A percentile compares a stretch with the other conserved stretches of the same genome.
phyloP scores from a whole-genome alignment of 2,329 filamentous ascomycete genomes.

The Penicillium brasilianum region DNA sequence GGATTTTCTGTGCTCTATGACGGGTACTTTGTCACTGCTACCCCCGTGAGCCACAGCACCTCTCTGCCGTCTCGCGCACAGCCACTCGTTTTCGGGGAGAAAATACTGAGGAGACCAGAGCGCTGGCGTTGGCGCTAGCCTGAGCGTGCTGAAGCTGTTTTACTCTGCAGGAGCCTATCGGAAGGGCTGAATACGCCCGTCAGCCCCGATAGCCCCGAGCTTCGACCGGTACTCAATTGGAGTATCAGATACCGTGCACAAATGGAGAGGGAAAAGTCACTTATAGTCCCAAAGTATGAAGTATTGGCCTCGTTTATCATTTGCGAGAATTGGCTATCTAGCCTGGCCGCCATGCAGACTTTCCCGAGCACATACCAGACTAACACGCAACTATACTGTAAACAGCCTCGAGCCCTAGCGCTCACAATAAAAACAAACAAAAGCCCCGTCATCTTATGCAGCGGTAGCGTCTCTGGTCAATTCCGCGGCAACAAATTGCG shows the following conservation, averaged over 20 bases:
- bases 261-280: too few species aligned
- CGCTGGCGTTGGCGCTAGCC: not conserved
- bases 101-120: slow-evolving; percentile 1
- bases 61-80: not conserved
- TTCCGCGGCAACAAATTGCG: not conserved
- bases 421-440: not conserved
- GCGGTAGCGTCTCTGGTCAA: not conserved
- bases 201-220: not conserved
- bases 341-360: not conserved
- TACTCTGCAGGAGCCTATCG: slow-evolving; percentile 6
- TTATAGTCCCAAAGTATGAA: not conserved
- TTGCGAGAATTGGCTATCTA: not conserved
- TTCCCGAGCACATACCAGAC: not conserved
- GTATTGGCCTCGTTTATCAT: not conserved
- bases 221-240: not conserved
- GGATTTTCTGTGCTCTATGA: not conserved
- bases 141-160: not conserved
- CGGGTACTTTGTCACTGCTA: not conserved
- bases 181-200: slow-evolving; percentile 2
- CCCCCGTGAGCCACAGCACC: not conserved
- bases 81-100: not conserved
- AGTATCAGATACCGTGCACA: not conserved
- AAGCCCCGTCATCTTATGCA: not conserved
- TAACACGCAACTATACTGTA: not conserved
- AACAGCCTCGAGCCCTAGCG: not conserved